Percentiles rank a stretch among this genome's conserved stretches.
These are phyloP conservation scores for Plasmodium gaboni DNA, from an alignment of 169 alveolate genomes.

Conservation along the genomic window DNA sequence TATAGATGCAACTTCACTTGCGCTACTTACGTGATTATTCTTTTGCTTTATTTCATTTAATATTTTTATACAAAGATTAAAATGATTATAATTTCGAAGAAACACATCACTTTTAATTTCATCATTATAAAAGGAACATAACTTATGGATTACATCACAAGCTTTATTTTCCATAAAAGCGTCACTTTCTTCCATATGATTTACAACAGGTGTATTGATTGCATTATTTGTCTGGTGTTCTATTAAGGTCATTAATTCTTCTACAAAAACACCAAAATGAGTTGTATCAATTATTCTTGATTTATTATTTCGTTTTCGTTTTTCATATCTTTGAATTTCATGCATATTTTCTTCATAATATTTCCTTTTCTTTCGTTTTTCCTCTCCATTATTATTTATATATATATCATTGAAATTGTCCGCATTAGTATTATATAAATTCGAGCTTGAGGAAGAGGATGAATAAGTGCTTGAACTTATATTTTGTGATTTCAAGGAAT, in stretches of 20 bases:
- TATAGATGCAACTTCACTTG: constrained; percentile 76
- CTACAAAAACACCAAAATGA: constrained; percentile 75
- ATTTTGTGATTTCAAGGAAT: constrained; percentile 7
- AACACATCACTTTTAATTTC: constrained; percentile 24
- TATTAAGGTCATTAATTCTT: constrained; percentile 62
- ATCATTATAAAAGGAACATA: constrained; percentile 56
- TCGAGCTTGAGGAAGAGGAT: constrained; percentile 56
- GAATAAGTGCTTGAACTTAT: constrained; percentile 30
- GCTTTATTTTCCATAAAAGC: constrained; percentile 52
- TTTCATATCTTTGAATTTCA: constrained; percentile 70
- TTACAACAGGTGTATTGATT: constrained; percentile 47
- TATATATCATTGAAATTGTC: constrained; percentile 28
- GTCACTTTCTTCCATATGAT: constrained; percentile 25
- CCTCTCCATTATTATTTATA: constrained; percentile 5
- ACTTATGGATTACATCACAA: constrained; percentile 49
- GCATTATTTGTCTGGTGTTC: constrained; percentile 58
- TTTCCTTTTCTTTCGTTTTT: constrained; percentile 70
- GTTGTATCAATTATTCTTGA: constrained; percentile 64
- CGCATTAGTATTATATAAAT: constrained; percentile 13
- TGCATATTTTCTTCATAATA: constrained; percentile 60
- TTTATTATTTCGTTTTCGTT: constrained; percentile 65
- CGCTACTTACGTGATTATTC: constrained; percentile 60
- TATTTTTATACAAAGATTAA: constrained; percentile 46
- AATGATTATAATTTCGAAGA: constrained; percentile 5
- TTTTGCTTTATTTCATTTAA: constrained; percentile 62